phyloP scores from a whole-genome alignment of 2,329 filamentous ascomycete genomes.

The Penicillium griseofulvum region DNA sequence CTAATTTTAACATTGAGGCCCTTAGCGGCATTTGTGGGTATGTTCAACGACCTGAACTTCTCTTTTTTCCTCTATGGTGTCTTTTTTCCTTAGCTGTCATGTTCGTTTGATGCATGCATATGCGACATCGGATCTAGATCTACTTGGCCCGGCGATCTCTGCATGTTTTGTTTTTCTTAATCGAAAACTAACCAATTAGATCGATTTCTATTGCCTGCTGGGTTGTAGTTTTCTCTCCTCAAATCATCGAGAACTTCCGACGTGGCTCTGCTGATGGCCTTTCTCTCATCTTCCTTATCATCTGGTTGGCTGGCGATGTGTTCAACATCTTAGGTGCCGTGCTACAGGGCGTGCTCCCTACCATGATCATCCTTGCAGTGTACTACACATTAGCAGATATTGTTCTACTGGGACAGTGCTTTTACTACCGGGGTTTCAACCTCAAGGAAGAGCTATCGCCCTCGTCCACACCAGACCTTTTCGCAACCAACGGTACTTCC shows the following conservation, averaged over 20 bases:
- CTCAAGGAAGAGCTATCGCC: constrained; percentile 32
- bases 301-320: constrained; percentile 91
- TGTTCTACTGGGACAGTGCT: constrained; percentile 82
- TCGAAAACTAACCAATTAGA: constrained; percentile 44
- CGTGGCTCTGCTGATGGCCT: constrained; percentile 81
- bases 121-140: not conserved
- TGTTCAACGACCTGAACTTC: constrained; percentile 25
- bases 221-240: constrained; percentile 96
- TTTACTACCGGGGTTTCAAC: constrained; percentile 87
- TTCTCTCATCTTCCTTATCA: constrained; percentile 84
- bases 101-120: not conserved
- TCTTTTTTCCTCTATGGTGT: not conserved
- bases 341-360: constrained; percentile 85
- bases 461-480: constrained; percentile 14
- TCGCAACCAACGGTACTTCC: constrained; percentile 9
- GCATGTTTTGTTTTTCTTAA: not conserved
- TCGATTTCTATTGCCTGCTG: constrained; percentile 97
- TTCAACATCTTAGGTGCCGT: constrained; percentile 96
- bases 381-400: constrained; percentile 93
- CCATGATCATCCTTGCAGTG: constrained; percentile 91
- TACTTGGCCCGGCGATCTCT: constrained; percentile 1
- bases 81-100: not conserved
- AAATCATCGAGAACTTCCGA: constrained; percentile 93
- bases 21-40: constrained; percentile 89
- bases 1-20: constrained; percentile 78